Percentiles rank a stretch among this genome's conserved stretches.
Evolutionary conservation across 345 rosid species (phyloP).

Genomic region (Syzygium aromaticum): DNA sequence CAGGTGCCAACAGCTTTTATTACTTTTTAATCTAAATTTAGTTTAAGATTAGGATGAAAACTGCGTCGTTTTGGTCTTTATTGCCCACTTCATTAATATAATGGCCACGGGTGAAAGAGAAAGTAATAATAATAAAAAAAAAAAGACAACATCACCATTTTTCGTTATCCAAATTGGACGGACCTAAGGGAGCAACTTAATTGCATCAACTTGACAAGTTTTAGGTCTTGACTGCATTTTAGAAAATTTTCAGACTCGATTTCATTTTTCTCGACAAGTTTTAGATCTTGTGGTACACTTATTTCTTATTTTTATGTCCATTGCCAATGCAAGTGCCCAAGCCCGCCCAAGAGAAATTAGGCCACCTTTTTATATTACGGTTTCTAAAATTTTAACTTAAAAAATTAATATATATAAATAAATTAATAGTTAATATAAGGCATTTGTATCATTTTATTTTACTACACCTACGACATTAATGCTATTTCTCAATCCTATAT

Average conservation of each 20-base stretch:
- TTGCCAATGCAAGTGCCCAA: not conserved
- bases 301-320: too few species aligned
- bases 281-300: too few species aligned
- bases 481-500: not conserved
- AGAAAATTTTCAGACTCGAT: not conserved
- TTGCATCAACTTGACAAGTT: accelerated
- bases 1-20: too few species aligned
- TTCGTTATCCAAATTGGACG: not conserved
- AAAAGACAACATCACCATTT: too few species aligned
- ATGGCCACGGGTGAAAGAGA: not conserved
- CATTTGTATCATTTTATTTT: not conserved
- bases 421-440: not conserved
- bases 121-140: not conserved
- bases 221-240: too few species aligned
- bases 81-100: not conserved
- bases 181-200: not conserved
- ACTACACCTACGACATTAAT: too few species aligned
- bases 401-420: too few species aligned
- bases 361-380: not conserved
- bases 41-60: not conserved
- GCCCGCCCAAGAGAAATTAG: not conserved
- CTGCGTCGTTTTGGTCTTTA: not conserved
- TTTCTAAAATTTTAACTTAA: not conserved
- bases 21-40: not conserved
- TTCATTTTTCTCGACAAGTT: too few species aligned